Conservation (phyloP, 352 stramenopile species). For the Globisporangium ultimum region DNA sequence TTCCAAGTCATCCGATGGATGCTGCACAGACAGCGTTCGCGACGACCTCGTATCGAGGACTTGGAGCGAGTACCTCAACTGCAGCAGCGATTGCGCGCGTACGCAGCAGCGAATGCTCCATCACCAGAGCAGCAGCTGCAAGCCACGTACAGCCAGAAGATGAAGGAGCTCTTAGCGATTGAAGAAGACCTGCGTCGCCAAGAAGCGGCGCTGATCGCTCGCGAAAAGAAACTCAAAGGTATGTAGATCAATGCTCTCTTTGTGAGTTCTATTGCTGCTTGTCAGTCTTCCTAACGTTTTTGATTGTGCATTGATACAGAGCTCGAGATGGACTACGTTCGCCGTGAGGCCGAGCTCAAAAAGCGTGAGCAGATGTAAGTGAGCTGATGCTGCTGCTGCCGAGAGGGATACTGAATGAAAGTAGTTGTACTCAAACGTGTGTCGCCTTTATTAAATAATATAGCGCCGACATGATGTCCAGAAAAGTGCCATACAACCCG, state of each 20-base stretch:
- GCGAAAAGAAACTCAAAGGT: constrained; percentile 86
- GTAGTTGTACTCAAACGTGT: not conserved
- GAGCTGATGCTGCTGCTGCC: constrained; percentile 1
- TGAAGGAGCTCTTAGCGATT: constrained; percentile 84
- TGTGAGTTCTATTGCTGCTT: not conserved
- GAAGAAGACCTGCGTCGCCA: constrained; percentile 84
- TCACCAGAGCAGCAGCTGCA: constrained; percentile 68
- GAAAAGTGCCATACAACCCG: constrained; percentile 63
- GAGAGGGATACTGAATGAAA: not conserved
- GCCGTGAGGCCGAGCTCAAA: constrained; percentile 77
- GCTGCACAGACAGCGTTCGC: constrained; percentile 81
- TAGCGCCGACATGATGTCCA: constrained; percentile 76
- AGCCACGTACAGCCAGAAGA: constrained; percentile 82
- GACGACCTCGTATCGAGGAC: constrained; percentile 81
- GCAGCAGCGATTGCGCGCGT: constrained; percentile 76
- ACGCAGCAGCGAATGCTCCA: constrained; percentile 55
- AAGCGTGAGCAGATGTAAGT: constrained; percentile 83
- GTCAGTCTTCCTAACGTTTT: not conserved
- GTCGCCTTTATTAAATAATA: constrained; percentile 1
- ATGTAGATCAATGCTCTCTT: not conserved
- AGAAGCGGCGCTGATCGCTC: constrained; percentile 76
- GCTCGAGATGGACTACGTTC: constrained; percentile 72
- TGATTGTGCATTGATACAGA: constrained; percentile 25
- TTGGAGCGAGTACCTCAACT: constrained; percentile 80
- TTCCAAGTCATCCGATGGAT: constrained; percentile 90